These are phyloP conservation scores for Malus hybrid DNA, from an alignment of 331 rosid genomes.

Conservation along the genomic window DNA sequence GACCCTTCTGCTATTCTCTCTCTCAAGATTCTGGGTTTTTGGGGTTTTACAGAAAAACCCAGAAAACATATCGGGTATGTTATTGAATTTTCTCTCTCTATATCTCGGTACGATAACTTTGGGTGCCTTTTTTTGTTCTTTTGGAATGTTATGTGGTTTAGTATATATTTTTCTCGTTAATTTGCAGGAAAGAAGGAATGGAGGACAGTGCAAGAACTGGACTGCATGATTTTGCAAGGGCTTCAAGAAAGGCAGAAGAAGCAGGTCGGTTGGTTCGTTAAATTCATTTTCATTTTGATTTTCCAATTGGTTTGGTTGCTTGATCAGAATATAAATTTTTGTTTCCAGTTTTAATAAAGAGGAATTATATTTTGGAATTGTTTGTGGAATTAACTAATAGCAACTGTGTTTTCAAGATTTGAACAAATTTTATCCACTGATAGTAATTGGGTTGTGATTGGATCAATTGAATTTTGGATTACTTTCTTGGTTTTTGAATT, in stretches of 20 bases:
- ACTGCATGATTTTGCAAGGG: constrained; percentile 57
- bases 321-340: not conserved
- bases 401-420: not conserved
- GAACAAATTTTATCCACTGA: not conserved
- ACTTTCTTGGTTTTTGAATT: not conserved
- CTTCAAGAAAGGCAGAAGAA: constrained; percentile 94
- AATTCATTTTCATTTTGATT: not conserved
- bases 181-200: constrained; percentile 28
- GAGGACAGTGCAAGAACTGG: constrained; percentile 39
- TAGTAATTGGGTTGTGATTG: not conserved
- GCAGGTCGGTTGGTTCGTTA: constrained; percentile 40
- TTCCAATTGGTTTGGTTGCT: not conserved
- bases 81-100: not conserved
- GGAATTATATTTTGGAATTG: not conserved
- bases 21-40: not conserved
- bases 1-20: not conserved
- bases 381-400: not conserved
- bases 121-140: not conserved
- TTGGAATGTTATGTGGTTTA: constrained; percentile 1
- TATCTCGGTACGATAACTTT: no score
- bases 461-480: not conserved
- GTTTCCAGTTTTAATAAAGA: not conserved
- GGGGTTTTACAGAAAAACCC: not conserved
- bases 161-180: not conserved
- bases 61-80: constrained; percentile 5